phyloP scores from a whole-genome alignment of 2,329 filamentous ascomycete species.

The Ceratocystis papillata region DNA sequence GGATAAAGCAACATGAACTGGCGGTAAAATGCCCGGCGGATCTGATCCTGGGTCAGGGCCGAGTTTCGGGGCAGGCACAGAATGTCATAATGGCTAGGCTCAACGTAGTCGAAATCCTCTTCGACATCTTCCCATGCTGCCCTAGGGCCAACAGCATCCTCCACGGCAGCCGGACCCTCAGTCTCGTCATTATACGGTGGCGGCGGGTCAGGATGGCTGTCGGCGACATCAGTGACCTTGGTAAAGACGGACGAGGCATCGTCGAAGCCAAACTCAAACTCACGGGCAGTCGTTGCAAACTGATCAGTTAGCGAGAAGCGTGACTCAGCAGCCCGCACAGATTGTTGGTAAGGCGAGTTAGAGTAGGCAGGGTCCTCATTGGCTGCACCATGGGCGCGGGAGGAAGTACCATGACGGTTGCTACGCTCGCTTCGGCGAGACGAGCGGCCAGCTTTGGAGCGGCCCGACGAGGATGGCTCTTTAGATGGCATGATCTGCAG shows the following conservation, averaged over 20 bases:
- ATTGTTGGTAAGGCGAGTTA: conserved; percentile 24
- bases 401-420: conserved; percentile 21
- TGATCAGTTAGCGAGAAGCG: conserved; percentile 40
- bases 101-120: conserved; percentile 23
- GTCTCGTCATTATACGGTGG: conserved; percentile 24
- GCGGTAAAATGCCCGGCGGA: conserved; percentile 38
- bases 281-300: conserved; percentile 38
- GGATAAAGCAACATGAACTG: conserved; percentile 38
- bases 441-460: conserved; percentile 18
- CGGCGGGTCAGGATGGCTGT: conserved; percentile 19
- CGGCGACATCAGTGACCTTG: conserved; percentile 26
- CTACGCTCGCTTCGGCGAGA: conserved; percentile 25
- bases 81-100: conserved; percentile 37
- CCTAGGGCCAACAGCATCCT: conserved; percentile 22
- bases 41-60: conserved; percentile 31
- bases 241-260: conserved; percentile 38
- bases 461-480: conserved; percentile 16
- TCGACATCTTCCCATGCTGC: conserved; percentile 24
- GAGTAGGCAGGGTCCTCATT: conserved; percentile 12
- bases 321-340: conserved; percentile 33
- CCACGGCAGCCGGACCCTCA: conserved; percentile 20
- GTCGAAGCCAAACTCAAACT: conserved; percentile 40
- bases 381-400: conserved; percentile 18
- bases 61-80: conserved; percentile 35
- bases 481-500: conserved; percentile 17